phyloP scores from a whole-genome alignment of 2,329 filamentous ascomycete genomes.

The Venturia asperata region DNA sequence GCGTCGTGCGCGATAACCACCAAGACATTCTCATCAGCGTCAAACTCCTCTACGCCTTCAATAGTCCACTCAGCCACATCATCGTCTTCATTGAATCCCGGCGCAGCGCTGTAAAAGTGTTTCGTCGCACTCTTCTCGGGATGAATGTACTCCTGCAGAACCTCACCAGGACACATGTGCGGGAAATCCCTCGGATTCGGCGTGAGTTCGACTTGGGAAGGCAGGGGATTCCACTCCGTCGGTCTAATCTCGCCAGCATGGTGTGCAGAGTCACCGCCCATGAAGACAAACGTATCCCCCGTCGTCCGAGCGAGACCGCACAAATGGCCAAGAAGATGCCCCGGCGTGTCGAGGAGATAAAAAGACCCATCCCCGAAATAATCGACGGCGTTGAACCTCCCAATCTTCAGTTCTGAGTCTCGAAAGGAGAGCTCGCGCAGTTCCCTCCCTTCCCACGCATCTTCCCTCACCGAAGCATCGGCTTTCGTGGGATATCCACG shows the following conservation, averaged over 20 bases:
- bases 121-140: constrained; percentile 28
- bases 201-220: constrained; percentile 31
- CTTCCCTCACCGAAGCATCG: constrained; percentile 24
- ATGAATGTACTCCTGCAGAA: constrained; percentile 35
- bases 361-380: constrained; percentile 52
- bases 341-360: constrained; percentile 48
- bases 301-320: constrained; percentile 21
- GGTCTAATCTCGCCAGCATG: constrained; percentile 43
- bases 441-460: constrained; percentile 24
- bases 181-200: constrained; percentile 12
- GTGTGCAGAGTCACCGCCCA: constrained; percentile 27
- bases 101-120: constrained; percentile 33
- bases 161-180: constrained; percentile 34
- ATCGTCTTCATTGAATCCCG: constrained; percentile 29
- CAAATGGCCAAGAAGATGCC: constrained; percentile 25
- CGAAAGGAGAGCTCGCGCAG: constrained; percentile 26
- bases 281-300: constrained; percentile 18
- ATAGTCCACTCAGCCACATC: constrained; percentile 36
- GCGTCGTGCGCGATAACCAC: constrained; percentile 45
- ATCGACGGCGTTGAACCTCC: constrained; percentile 43
- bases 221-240: constrained; percentile 36
- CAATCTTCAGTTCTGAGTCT: constrained; percentile 33
- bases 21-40: constrained; percentile 40
- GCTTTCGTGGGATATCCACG: constrained; percentile 41
- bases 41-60: constrained; percentile 41